Evolutionary conservation across 345 rosid species (phyloP).

Genomic region (Aquilaria yunnanensis): DNA sequence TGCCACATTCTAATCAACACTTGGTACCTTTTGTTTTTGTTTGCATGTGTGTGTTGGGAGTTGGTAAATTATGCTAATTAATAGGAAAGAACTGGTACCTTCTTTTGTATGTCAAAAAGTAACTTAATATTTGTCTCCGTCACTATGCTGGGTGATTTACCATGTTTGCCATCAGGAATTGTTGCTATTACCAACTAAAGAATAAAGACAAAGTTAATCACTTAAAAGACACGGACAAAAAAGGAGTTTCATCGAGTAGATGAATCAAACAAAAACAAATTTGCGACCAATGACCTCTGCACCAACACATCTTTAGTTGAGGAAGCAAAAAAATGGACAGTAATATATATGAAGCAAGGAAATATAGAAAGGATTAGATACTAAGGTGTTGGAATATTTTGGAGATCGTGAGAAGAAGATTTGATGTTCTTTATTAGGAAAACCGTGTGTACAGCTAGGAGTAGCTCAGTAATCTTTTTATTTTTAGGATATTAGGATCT

Average conservation of each 20-base stretch:
- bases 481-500: no score
- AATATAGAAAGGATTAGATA: no score
- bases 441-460: no score
- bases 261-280: background rate
- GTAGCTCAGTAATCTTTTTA: no score
- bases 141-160: conserved; percentile 61
- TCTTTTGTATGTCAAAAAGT: conserved; percentile 88
- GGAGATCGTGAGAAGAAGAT: no score
- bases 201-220: conserved; percentile 19
- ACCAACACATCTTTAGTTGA: no score
- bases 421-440: no score
- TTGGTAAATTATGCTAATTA: conserved; percentile 1
- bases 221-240: background rate
- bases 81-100: conserved; percentile 38
- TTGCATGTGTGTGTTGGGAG: no score
- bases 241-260: background rate
- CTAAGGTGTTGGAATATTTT: no score
- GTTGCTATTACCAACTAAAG: conserved; percentile 85
- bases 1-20: no score
- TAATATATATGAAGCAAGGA: background rate
- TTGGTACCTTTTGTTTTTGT: background rate
- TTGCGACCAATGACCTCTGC: no score
- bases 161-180: conserved; percentile 41
- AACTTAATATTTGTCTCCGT: conserved; percentile 82
- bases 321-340: background rate